phyloP scores from a whole-genome alignment of 306 rosid species.

The Astragalus membranaceus region DNA sequence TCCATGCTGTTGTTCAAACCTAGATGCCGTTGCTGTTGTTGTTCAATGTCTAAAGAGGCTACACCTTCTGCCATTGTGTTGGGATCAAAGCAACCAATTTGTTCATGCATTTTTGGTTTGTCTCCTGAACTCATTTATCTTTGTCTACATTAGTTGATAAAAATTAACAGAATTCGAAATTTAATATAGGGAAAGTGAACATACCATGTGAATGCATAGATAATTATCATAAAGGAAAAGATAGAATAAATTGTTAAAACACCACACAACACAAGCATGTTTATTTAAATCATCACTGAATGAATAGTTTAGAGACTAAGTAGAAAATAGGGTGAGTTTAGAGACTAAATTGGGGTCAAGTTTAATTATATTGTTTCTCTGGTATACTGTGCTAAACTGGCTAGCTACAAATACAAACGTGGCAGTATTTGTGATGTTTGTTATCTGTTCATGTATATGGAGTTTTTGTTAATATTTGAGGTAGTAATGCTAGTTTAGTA shows the following conservation, averaged over 20 bases:
- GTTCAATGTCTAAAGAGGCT: constrained; percentile 32
- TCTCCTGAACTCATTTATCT: constrained; percentile 20
- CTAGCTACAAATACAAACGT: too few relatives aligned
- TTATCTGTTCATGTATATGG: too few relatives aligned
- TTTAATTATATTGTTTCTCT: too few relatives aligned
- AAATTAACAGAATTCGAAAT: constrained; percentile 18
- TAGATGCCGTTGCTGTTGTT: constrained; percentile 42
- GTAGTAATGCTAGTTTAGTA: too few relatives aligned
- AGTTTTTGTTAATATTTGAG: too few relatives aligned
- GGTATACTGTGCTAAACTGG: too few relatives aligned
- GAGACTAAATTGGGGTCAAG: too few relatives aligned
- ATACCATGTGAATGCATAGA: constrained; percentile 27
- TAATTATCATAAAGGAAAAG: constrained; percentile 15
- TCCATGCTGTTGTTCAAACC: constrained; percentile 30
- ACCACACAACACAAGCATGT: background rate
- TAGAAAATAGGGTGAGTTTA: too few relatives aligned
- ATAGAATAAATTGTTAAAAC: background rate
- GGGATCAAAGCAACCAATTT: constrained; percentile 55
- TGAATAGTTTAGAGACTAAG: too few relatives aligned
- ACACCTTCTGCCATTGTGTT: constrained; percentile 38
- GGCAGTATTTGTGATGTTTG: too few relatives aligned
- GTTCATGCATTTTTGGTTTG: constrained; percentile 41
- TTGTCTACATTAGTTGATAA: constrained; percentile 29
- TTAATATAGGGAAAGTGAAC: background rate
- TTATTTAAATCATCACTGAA: background rate